Evolutionary conservation across 352 stramenopile genomes (phyloP), one percentile per base, ranked within the genome.

Genomic region (Pythium rhizo-oryzae): DNA sequence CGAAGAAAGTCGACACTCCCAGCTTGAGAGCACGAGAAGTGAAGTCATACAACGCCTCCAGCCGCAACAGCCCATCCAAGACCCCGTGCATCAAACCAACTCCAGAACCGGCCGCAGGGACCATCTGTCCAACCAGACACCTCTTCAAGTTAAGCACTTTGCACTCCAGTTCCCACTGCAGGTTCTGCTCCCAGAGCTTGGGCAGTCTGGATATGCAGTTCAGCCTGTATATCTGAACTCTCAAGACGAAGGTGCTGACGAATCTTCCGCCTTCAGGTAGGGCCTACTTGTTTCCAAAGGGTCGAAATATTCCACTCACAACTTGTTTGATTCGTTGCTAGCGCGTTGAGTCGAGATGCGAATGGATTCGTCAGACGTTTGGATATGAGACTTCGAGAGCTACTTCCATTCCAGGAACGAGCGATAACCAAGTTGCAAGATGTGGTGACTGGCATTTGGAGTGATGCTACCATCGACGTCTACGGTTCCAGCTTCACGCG

Each of bases 401-500:
- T 86, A 19, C 69, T 82, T 62, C 57, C 50, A 23, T 50, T 81
- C 41, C 83, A 93, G 33, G 77, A 89, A 18, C 49, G 43, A n/a
- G 69, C 69, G 12, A 50, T 75, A 21, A 2, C 13, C 1, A 61
- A 59, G 21, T 50, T 75, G 51, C 58, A 75, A 46, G 63, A 65
- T 30, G 25, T 63, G 23, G 63, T 47, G 6, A 21, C 23, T 5
- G 75, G 65, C 2, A 39, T 98, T 11, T 99, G 94, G 94, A 76
- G 87, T 24, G 86, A 97, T 67, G 88, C 89, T 49, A 70, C 94
- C 44, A 91, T 99, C 35, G 97, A 99, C 59, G 81, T 98, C 19
- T 99, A 99, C 69, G 97, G 97, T 24, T 99, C 96, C 33, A 99
- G 94, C 74, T 97, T 97, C 49, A 99, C 96, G 1, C 87, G 90